Evolutionary conservation across 495 filamentous ascomycete genomes (phyloP).

Genomic region (Physcia stellaris): DNA sequence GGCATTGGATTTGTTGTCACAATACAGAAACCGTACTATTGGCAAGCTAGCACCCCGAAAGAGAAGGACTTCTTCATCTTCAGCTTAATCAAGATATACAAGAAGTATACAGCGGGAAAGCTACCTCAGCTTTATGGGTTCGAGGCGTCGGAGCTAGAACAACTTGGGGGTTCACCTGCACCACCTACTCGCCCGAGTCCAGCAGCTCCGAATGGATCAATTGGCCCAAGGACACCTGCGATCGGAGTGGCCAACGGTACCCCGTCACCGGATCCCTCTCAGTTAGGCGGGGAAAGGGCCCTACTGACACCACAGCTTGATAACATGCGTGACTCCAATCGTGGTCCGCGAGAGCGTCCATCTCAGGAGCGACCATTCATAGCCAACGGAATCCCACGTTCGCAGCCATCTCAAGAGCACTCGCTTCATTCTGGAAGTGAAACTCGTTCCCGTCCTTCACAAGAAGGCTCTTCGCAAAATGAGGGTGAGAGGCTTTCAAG

Average conservation of each 20-base stretch:
- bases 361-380: not conserved
- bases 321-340: not conserved
- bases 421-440: constrained; percentile 3
- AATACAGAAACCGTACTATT: constrained; percentile 89
- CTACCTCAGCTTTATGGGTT: constrained; percentile 71
- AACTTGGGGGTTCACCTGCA: constrained; percentile 40
- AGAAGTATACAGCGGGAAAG: constrained; percentile 85
- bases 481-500: constrained; percentile 3
- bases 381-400: not conserved
- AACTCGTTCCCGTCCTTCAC: constrained; percentile 19
- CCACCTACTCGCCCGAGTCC: no score
- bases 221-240: constrained; percentile 15
- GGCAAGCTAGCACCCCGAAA: constrained; percentile 80
- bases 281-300: not conserved
- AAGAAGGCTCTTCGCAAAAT: constrained; percentile 22
- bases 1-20: constrained; percentile 78
- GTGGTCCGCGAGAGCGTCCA: not conserved
- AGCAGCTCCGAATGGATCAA: constrained; percentile 2
- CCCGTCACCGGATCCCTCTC: no score
- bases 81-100: constrained; percentile 86
- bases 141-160: constrained; percentile 60
- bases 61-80: constrained; percentile 98
- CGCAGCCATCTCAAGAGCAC: not conserved
- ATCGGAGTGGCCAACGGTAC: no score
- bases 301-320: not conserved